Evolutionary conservation across 1,284 basidiomycete genomes (phyloP), one percentile per base, ranked within the genome.

Genomic region (Microstroma glucosiphilum): DNA sequence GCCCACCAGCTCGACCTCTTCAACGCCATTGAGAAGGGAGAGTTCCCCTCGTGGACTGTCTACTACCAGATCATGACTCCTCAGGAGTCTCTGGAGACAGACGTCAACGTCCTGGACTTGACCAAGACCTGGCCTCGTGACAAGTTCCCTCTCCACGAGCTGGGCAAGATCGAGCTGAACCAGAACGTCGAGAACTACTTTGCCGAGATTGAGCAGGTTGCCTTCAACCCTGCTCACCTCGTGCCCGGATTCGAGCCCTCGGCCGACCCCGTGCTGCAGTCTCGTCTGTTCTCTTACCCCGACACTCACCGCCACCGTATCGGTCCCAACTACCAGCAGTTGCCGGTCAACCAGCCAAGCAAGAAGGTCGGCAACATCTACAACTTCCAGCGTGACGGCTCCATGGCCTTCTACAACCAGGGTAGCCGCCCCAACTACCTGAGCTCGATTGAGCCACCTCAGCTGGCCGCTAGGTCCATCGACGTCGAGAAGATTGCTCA

Each of bases 161-260:
- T 75, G 15, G 73, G 73, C 26, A 63, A 72, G 70, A 63, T 75
- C 25, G 67, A 64, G 42, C 64, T 75, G 37, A 72, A 72, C 60
- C 43, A 61, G 53, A 75, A 75, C 57, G 67, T 69, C n/a, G 62
- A 57, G 43, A 75, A 75, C 63, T 74, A 72, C 67, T 72, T 71
- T 64, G 67, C 69, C 48, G 73, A 75, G 69, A 69, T 74, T 43
- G 71, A 73, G 56, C 72, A 72, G 63, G 60, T 67, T 7, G 69
- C 69, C 13, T 71, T 71, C 63, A 68, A 64, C 64, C 69, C 70
- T 51, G 62, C 51, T 60, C 17, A 96, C 80, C 81, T 87, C 57
- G 82, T 94, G 2, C 89, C 89, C 1, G 93, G 92, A 79, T 85
- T 92, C 72, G 92, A 94, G 83, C 85, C 91, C 41, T 88, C 88